Evolutionary conservation across 192 early-diverging fungal genomes (phyloP), one percentile per base, ranked within the genome.

Genomic region (Coemansia guatemalensis): DNA sequence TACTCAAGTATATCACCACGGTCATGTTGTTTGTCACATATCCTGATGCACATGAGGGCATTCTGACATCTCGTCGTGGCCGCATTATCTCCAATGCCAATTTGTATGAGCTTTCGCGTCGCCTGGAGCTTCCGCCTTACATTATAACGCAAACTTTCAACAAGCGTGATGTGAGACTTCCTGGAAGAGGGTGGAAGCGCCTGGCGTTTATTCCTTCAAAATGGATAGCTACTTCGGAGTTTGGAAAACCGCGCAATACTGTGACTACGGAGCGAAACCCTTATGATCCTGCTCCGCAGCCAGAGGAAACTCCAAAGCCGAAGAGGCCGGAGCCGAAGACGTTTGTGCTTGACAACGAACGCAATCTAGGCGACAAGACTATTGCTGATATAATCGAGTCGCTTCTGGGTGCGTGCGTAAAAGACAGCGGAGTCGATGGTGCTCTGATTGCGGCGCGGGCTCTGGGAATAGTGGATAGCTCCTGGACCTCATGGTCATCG

Each of bases 341-440:
- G 5, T 47, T 33, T 21, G 52, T 23, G 8, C 18, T 62, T 26
- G 30, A n/a, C 21, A 71, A 58, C n/a, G 26, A 20, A 21, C 66
- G 63, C 12, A 27, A 53, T 41, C 78, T 95, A n/a, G 90, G 89
- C 4, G 88, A 93, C 58, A 97, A 97, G 53, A 87, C 88, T 0
- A 67, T 94, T 27, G 95, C 95, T 0, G 95, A 97, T 79, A 71
- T 89, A 32, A 82, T 97, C 1, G 95, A 97, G 67, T 87, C 95
- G 0, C 75, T 90, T 6, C 68, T 97, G 20, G 95, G 93, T 0
- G 95, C 90, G 0, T 82, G 89, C 0, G 87, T 85, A 51, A 53
- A 90, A 5, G 84, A 85, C 32, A 82, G 84, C 33, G 84, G 86
- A 3, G 52, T 82, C 4, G 78, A 78, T 21, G 71, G 67, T 4